A percentile compares a stretch with the other conserved stretches of the same genome.
Conservation (phyloP, 129 eudicot genomes). For the Mikania micrantha region DNA sequence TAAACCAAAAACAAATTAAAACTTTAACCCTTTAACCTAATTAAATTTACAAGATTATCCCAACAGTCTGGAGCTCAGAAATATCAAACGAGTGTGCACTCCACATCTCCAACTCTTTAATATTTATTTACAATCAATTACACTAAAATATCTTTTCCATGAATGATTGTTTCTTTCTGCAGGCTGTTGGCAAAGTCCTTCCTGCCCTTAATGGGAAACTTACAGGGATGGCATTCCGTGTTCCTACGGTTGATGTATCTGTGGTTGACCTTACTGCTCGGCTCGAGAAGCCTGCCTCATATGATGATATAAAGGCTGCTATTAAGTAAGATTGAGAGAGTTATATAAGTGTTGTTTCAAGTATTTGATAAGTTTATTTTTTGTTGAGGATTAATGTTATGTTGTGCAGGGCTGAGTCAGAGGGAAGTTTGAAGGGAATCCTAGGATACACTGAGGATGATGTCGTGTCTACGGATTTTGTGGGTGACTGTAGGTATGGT, state of each 20-base stretch:
- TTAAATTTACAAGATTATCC: no score
- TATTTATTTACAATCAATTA: no score
- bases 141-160: no score
- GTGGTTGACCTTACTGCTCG: conserved; percentile 85
- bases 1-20: no score
- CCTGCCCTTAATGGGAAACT: conserved; percentile 79
- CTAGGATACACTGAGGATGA: conserved; percentile 74
- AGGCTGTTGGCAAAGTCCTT: conserved; percentile 91
- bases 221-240: conserved; percentile 88
- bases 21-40: no score
- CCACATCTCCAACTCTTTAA: no score
- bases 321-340: conserved; percentile 39
- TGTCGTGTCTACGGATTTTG: conserved; percentile 70
- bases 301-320: conserved; percentile 79
- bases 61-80: no score
- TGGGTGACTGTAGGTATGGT: conserved; percentile 58
- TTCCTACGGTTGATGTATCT: conserved; percentile 80
- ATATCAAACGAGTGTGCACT: no score
- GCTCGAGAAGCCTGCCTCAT: conserved; percentile 71
- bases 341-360: not conserved
- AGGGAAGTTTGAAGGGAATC: conserved; percentile 64
- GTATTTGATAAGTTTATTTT: not conserved
- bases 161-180: conserved; percentile 4
- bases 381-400: not conserved
- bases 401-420: conserved; percentile 47